A percentile compares a stretch with the other conserved stretches of the same genome.
These are phyloP conservation scores for Knoxia roxburghii DNA, from an alignment of 257 asterid genomes.

Conservation along the genomic window DNA sequence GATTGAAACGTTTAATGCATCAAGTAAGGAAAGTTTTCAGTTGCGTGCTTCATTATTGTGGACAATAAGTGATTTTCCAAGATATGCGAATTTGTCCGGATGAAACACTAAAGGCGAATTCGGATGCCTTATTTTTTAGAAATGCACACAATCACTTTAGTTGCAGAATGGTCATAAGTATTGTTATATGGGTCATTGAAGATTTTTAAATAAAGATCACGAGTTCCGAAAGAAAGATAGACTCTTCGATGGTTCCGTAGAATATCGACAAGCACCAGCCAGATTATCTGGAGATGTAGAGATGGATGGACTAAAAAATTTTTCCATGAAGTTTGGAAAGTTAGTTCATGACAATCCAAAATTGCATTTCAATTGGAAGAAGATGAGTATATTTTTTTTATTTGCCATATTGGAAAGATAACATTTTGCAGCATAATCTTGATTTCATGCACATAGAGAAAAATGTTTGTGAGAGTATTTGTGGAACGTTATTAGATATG, in stretches of 20 bases:
- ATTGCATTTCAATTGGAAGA: too few relatives aligned
- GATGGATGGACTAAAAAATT: too few relatives aligned
- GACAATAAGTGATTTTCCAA: not conserved
- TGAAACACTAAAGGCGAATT: not conserved
- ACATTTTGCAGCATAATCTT: too few relatives aligned
- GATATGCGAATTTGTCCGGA: not conserved
- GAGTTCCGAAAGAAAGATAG: not conserved
- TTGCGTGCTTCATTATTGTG: not conserved
- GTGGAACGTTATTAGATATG: too few relatives aligned
- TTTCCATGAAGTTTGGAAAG: too few relatives aligned
- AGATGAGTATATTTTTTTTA: too few relatives aligned
- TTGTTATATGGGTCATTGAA: not conserved
- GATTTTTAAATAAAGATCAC: not conserved
- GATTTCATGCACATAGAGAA: too few relatives aligned
- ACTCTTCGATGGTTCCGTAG: too few relatives aligned
- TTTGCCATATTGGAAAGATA: too few relatives aligned
- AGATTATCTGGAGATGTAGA: too few relatives aligned
- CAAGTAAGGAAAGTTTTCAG: not conserved
- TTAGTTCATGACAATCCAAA: too few relatives aligned
- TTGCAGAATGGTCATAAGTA: not conserved
- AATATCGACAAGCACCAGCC: rapidly evolving
- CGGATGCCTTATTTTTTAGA: not conserved
- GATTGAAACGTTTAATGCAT: not conserved
- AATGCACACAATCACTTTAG: not conserved
- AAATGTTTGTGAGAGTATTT: too few relatives aligned